Percentiles rank a stretch among this genome's conserved stretches.
Evolutionary conservation across 2,329 filamentous ascomycete species (phyloP).

Genomic region (Huntiella bhutanensis): DNA sequence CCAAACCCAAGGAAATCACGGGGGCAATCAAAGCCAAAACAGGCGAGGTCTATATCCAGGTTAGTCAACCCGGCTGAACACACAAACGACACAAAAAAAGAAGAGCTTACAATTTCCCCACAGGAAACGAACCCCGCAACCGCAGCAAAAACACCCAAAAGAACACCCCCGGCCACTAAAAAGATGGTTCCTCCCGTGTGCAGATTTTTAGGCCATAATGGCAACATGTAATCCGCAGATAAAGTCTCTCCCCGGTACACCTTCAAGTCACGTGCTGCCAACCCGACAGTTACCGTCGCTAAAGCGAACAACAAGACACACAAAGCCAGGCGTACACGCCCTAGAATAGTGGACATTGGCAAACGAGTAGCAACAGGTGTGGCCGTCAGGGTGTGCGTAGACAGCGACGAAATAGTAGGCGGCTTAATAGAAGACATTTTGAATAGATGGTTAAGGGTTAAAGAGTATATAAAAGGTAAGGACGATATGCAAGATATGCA

Average conservation of each 20-base stretch:
- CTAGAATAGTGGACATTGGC: conserved; percentile 9
- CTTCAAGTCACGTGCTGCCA: conserved; percentile 33
- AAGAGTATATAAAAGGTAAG: background rate
- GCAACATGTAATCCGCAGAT: conserved; percentile 27
- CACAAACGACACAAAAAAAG: background rate
- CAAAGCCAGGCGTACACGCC: conserved; percentile 24
- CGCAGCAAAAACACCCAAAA: conserved; percentile 30
- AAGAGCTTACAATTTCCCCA: conserved; percentile 27
- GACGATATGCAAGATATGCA: background rate
- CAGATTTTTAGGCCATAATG: conserved; percentile 39
- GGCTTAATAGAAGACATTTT: conserved; percentile 18
- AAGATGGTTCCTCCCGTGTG: conserved; percentile 37
- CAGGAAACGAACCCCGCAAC: conserved; percentile 31
- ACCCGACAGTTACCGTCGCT: conserved; percentile 32
- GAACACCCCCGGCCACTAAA: conserved; percentile 30
- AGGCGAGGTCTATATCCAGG: conserved; percentile 7
- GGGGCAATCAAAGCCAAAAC: conserved; percentile 6
- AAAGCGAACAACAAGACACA: conserved; percentile 31
- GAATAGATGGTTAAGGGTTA: background rate
- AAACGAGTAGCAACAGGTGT: conserved; percentile 21
- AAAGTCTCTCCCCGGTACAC: conserved; percentile 37
- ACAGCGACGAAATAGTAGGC: conserved; percentile 15
- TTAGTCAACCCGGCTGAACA: conserved; percentile 10
- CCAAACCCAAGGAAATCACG: conserved; percentile 21
- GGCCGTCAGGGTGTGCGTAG: conserved; percentile 32